Conservation (phyloP, 352 stramenopile species). For the Pythium pyrilobum region DNA sequence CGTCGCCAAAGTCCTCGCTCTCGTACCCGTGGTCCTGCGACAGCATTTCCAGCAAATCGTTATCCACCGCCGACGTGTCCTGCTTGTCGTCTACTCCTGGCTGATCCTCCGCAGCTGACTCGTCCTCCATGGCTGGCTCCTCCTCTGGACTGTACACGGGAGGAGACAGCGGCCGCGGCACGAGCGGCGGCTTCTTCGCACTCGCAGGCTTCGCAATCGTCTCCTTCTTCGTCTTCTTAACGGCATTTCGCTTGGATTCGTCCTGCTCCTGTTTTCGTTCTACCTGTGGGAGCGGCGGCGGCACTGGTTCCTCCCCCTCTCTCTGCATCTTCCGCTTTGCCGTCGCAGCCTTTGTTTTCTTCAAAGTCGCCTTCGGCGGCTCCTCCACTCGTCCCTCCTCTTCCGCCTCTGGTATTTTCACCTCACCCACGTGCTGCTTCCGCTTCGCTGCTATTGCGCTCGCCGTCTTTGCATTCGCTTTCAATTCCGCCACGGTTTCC, state of each 20-base stretch:
- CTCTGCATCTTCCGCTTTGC: too few species aligned
- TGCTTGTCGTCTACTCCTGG: slow-evolving; percentile 6
- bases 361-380: too few species aligned
- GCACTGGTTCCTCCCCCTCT: too few species aligned
- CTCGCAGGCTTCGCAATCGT: neutral
- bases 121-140: neutral
- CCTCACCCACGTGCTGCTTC: slow-evolving; percentile 3
- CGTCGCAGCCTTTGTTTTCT: too few species aligned
- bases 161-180: slow-evolving; percentile 1
- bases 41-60: slow-evolving; percentile 53
- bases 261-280: slow-evolving; percentile 16
- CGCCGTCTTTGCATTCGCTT: neutral
- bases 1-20: slow-evolving; percentile 51
- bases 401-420: slow-evolving; percentile 8
- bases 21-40: slow-evolving; percentile 42
- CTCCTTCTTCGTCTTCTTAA: neutral
- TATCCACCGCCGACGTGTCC: slow-evolving; percentile 22
- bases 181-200: neutral
- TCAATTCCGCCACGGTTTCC: neutral
- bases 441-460: neutral
- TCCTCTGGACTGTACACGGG: slow-evolving; percentile 14
- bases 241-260: neutral
- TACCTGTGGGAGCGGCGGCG: too few species aligned
- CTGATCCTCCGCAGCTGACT: neutral
- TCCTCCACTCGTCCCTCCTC: too few species aligned